A percentile compares a stretch with the other conserved stretches of the same genome.
Conservation (phyloP, 2,329 filamentous ascomycete genomes). For the Sporothrix protearum region DNA sequence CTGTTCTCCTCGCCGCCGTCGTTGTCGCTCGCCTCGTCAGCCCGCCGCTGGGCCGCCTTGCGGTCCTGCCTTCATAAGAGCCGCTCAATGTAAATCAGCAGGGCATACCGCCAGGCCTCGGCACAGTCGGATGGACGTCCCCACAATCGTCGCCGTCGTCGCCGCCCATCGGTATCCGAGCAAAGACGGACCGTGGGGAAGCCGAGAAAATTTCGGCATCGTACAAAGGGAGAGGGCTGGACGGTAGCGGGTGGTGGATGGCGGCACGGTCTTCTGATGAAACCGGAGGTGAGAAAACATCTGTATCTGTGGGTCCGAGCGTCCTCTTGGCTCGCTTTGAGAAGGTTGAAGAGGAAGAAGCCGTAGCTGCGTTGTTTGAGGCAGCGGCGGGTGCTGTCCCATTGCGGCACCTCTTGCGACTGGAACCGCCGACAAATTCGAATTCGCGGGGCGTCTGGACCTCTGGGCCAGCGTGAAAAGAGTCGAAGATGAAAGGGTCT, state of each 20-base stretch:
- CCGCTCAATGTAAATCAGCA: constrained; percentile 36
- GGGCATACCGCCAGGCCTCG: constrained; percentile 36
- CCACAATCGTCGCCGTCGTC: not conserved
- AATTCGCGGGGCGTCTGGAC: constrained; percentile 27
- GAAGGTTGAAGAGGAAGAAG: not conserved
- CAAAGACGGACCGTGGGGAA: constrained; percentile 12
- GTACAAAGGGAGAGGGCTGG: not conserved
- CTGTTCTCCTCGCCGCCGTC: not conserved
- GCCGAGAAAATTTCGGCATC: not conserved
- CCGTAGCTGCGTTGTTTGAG: not conserved
- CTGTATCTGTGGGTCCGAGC: not conserved
- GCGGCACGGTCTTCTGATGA: not conserved
- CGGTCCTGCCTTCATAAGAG: constrained; percentile 33
- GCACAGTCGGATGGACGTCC: constrained; percentile 31
- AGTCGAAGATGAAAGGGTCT: not conserved
- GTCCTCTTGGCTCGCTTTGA: constrained; percentile 7
- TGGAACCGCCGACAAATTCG: constrained; percentile 31
- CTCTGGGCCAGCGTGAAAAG: constrained; percentile 11
- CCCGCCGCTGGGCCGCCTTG: not conserved
- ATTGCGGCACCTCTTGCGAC: constrained; percentile 29
- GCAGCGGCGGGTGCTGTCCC: not conserved
- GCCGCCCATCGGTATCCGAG: not conserved
- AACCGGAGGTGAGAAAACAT: not conserved
- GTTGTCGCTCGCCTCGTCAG: not conserved
- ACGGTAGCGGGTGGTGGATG: not conserved